Evolutionary conservation across 2,329 filamentous ascomycete species (phyloP).

Genomic region (Arthrinium phaeospermum): DNA sequence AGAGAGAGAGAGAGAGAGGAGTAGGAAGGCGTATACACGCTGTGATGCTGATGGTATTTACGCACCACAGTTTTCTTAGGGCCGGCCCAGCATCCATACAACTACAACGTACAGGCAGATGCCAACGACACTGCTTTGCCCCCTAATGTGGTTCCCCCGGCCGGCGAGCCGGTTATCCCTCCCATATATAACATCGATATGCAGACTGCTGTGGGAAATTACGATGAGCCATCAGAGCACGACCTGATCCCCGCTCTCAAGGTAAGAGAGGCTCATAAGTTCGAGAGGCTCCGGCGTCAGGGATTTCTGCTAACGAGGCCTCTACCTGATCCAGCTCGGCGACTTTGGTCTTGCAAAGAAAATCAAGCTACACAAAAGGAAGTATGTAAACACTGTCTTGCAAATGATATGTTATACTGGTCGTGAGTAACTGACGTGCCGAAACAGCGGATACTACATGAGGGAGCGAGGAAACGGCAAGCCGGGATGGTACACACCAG

Average conservation of each 20-base stretch:
- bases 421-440: background rate
- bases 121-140: too few species aligned
- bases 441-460: background rate
- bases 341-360: background rate
- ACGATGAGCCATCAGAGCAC: background rate
- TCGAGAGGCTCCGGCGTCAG: too few species aligned
- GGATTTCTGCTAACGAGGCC: background rate
- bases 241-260: background rate
- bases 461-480: background rate
- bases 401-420: background rate
- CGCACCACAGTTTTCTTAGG: background rate
- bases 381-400: background rate
- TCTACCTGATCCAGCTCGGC: background rate
- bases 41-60: background rate
- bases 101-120: too few species aligned
- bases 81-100: background rate
- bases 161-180: too few species aligned
- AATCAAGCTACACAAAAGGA: background rate
- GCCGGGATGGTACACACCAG: background rate
- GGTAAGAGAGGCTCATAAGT: background rate
- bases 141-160: too few species aligned
- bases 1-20: too few species aligned
- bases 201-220: rapidly evolving
- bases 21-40: background rate
- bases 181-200: background rate